Base-by-base conservation (phyloP, 2,329 filamentous ascomycete species). In the Aspergillus aculeatus region DNA sequence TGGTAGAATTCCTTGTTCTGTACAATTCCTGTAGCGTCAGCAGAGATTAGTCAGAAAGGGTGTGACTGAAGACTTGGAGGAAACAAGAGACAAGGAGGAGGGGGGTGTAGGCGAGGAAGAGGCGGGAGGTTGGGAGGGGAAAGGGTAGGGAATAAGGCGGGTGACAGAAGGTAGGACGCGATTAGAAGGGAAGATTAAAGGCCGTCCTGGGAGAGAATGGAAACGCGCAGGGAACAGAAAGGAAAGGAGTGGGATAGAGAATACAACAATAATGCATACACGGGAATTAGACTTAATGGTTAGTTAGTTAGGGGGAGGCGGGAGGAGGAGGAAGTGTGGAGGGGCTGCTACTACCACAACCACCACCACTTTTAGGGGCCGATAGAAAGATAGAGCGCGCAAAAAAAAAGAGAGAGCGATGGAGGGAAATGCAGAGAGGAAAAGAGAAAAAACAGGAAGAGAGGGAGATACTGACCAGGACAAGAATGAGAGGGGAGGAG, bases 121-220 rank as follows among this genome's bases (percentile, higher is more conserved):
- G 66, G 66, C 66, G 64, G 66, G 66, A 69, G 69, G 65, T 65
- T 70, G 71, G 72, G 72, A 73, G 71, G 71, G 72, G 72, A 71
- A 71, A 69, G 68, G 68, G 71, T 64, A 62, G 63, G 56, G 63
- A 57, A 65, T 61, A 64, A 50, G 24, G 7, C 41, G 50, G 38
- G 49, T 44, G 31, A 52, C 32, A 62, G 61, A 49, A 53, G 41
- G 47, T 62, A 68, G 64, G 61, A 62, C 38, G 62, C 65, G 63
- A 67, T 62, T 54, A 61, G 66, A 66, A 61, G 67, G 64, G 63
- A 44, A 31, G 29, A 24, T 24, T 54, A 29, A 14, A 41, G 21
- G 21, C 47, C 6, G 41, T 44, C 16, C 16, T 44, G 38, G 14
- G 5, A 19, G 38, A 44, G 38, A 44, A 19, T 44, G 38, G 38